These are phyloP conservation scores for Trichomonas vaginalis DNA, from an alignment of 208 protist genomes.

Conservation along the genomic window DNA sequence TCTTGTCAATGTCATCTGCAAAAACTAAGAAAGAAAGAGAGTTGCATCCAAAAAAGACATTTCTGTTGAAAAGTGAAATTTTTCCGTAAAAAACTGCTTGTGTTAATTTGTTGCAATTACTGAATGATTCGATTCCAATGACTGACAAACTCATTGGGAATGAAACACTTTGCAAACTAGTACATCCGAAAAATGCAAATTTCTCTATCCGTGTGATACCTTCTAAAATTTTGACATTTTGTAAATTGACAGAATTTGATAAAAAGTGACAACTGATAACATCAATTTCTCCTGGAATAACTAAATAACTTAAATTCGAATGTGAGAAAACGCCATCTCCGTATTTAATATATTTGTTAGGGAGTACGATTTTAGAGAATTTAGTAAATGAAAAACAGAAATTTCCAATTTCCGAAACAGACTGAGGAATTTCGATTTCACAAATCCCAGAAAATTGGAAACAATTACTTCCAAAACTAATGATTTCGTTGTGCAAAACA, in stretches of 20 bases:
- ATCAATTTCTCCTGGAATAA: not conserved
- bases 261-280: not conserved
- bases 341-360: not conserved
- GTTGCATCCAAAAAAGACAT: not conserved
- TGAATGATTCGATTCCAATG: not conserved
- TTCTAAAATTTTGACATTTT: not conserved
- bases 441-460: not conserved
- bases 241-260: not conserved
- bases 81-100: not conserved
- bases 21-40: not conserved
- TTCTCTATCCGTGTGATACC: not conserved
- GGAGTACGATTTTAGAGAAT: not conserved
- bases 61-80: not conserved
- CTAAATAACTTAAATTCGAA: not conserved
- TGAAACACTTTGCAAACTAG: not conserved
- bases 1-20: not conserved
- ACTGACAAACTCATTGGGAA: not conserved
- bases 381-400: not conserved
- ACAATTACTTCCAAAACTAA: not conserved
- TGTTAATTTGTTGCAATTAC: not conserved
- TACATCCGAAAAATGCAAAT: not conserved
- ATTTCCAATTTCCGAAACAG: not conserved
- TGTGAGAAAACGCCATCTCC: not conserved
- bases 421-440: not conserved
- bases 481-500: not conserved